Base-by-base conservation (phyloP, 495 filamentous ascomycete species). In the Talaromyces nanjingensis region DNA sequence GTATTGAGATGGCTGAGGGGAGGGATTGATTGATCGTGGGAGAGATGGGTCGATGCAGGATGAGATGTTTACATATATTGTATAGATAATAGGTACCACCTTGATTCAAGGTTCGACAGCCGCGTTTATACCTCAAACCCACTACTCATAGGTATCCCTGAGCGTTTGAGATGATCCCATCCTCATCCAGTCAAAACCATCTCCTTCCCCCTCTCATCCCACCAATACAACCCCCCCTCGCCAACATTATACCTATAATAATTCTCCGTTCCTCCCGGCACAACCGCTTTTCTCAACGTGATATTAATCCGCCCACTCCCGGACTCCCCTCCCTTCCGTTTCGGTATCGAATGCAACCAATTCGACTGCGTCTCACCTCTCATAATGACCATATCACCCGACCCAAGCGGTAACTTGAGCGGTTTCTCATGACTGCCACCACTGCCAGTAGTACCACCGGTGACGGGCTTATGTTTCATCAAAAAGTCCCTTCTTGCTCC, bases 241-340 rank as follows among this genome's bases (percentile, higher is more conserved):
- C 90, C 89, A 66, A 92, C 87, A 76, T 92, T 92, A 78, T 92
- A 91, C 63, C 74, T 70, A 71, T 88, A 87, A 69, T 88, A 89
- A 72, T 91, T 91, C 68, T 89, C 83, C 25, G 87, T 92, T 8
- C 87, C 86, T 34, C 74, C 87, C 59, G 79, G 84, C 22, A 86
- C 76, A 66, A 88, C 73, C 22, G 85, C 88, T 66, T 81, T 79
- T 52, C 88, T 75, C 68, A 91, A 89, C 3, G 90, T 92, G 66
- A 91, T 90, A 67, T 91, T 91, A 39, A 91, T 89, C 57, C 89
- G 75, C 12, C 87, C 89, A 24, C 71, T 76, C 33, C 82, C 78
- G 11, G 76, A 74, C 62, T 80, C 81, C 54, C 74, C 77, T 34
- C 84, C 84, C 47, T 83, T 79, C 25, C 87, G 76, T 76, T 92